phyloP scores from a whole-genome alignment of 2,329 filamentous ascomycete genomes.

The Bipolaris zeicola region DNA sequence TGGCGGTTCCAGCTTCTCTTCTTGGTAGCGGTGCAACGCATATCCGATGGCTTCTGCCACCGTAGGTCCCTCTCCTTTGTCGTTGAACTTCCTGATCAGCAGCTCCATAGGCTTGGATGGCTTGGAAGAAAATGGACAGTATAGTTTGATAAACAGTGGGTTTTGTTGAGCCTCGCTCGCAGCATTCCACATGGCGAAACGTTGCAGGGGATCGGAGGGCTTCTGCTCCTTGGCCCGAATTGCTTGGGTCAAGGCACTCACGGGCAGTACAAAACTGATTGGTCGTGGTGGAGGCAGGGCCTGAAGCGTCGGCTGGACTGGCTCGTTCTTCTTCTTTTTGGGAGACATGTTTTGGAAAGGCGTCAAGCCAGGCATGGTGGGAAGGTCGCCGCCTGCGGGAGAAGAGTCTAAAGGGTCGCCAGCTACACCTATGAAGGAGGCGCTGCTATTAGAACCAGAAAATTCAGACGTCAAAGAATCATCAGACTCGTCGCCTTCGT shows the following conservation, averaged over 20 bases:
- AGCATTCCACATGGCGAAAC: slow-evolving; percentile 76
- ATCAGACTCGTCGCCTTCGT: slow-evolving; percentile 49
- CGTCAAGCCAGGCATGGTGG: slow-evolving; percentile 51
- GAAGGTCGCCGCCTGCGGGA: slow-evolving; percentile 51
- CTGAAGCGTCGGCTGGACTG: slow-evolving; percentile 58
- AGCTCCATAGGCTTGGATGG: slow-evolving; percentile 72
- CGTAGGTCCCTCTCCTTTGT: slow-evolving; percentile 71
- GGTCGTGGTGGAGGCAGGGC: slow-evolving; percentile 74
- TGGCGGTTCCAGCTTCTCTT: slow-evolving; percentile 73
- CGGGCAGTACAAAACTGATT: slow-evolving; percentile 71
- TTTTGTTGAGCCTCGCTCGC: slow-evolving; percentile 71
- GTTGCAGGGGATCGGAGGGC: slow-evolving; percentile 73
- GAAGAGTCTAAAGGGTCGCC: slow-evolving; percentile 64
- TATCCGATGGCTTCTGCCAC: slow-evolving; percentile 84
- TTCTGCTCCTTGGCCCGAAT: slow-evolving; percentile 75
- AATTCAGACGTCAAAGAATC: slow-evolving; percentile 50
- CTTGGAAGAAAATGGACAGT: slow-evolving; percentile 71
- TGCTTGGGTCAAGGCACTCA: slow-evolving; percentile 72
- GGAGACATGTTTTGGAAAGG: slow-evolving; percentile 61
- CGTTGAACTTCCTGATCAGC: slow-evolving; percentile 70
- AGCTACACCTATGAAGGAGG: slow-evolving; percentile 70
- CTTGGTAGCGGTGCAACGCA: slow-evolving; percentile 76
- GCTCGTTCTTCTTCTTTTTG: slow-evolving; percentile 60
- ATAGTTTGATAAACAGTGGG: slow-evolving; percentile 77
- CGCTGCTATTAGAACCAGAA: slow-evolving; percentile 61